Evolutionary conservation across 2,329 filamentous ascomycete species (phyloP).

Genomic region (Cercospora sp.): DNA sequence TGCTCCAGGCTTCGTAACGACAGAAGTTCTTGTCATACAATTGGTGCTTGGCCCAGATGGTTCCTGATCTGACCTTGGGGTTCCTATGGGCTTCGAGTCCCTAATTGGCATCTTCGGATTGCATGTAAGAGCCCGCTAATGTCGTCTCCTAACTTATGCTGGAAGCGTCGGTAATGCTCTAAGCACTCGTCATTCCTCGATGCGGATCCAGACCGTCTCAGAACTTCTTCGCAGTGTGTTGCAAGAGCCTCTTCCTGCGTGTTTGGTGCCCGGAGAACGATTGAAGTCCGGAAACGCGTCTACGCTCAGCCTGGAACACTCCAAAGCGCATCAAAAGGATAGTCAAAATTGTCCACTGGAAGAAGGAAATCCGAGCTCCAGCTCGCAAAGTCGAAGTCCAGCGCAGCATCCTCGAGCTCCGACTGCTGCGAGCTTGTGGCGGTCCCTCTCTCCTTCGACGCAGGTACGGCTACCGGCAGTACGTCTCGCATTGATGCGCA

Average conservation of each 20-base stretch:
- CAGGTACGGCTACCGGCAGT: neutral
- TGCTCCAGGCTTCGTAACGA: neutral
- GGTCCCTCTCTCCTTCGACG: neutral
- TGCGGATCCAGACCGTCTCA: too few relatives aligned
- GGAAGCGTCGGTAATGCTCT: too few relatives aligned
- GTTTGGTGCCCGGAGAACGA: neutral
- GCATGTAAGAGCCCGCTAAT: too few relatives aligned
- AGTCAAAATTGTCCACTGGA: conserved; percentile 18
- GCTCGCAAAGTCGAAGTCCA: neutral
- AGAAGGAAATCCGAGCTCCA: conserved; percentile 6
- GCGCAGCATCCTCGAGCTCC: neutral
- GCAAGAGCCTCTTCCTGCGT: neutral
- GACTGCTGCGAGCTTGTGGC: neutral
- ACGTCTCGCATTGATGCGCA: conserved; percentile 10
- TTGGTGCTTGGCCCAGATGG: neutral
- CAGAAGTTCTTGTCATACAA: neutral
- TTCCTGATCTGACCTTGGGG: neutral
- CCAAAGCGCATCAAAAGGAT: conserved; percentile 19
- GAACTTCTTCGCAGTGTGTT: too few relatives aligned
- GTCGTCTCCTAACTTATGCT: too few relatives aligned
- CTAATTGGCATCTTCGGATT: too few relatives aligned
- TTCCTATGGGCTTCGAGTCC: neutral
- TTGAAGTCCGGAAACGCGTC: neutral
- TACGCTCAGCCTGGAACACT: conserved; percentile 18
- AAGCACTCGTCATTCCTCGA: too few relatives aligned